Base-by-base conservation (phyloP, 257 asterid genomes). In the Paraleonurus japonicus region DNA sequence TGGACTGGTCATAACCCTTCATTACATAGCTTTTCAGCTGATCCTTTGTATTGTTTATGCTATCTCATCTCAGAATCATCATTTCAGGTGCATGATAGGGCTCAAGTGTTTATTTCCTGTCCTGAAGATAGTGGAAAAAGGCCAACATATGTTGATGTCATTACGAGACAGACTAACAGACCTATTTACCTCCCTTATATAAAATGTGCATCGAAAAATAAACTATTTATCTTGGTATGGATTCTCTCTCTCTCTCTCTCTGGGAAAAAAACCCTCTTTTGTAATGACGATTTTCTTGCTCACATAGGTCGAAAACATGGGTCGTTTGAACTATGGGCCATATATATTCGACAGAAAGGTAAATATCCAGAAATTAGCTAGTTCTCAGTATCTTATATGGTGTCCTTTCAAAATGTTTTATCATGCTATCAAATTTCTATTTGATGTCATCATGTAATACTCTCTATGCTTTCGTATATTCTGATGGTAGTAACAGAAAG, bases 301-400 rank as follows among this genome's bases (percentile, higher is more conserved):
- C 71, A 69, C 80, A 41, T 79, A 94, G 99, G 96, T 94, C 37
- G 99, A 94, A 78, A 94, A 94, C 86, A 89, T 94, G 99, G 99
- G 99, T 4, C 99, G 90, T 61, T 74, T 94, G 80, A 94, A 94
- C 77, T 87, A 94, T 67, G 99, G 99, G 51, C 78, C 70, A 5
- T 89, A 89, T 71, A 53, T 85, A 11, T 89, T 86, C 61, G 99
- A 91, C 83, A 83, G 82, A 78, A 91, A 94, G 99, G 99, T 94
- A 76, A 81, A 79, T 27, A 24, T 67, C 75, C 61, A 4, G 43
- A 6, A 65, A 65, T 43, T 26, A 58, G 51, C 73, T 62, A 22
- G 16, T 23, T 67, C 55, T 73, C 28, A 1, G 4, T 26, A 69
- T 61, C 71, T 53, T 15, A 22, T 13, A 9, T 66, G 2, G 39